phyloP scores from a whole-genome alignment of 2,329 filamentous ascomycete genomes.

The Corynespora cassiicola region DNA sequence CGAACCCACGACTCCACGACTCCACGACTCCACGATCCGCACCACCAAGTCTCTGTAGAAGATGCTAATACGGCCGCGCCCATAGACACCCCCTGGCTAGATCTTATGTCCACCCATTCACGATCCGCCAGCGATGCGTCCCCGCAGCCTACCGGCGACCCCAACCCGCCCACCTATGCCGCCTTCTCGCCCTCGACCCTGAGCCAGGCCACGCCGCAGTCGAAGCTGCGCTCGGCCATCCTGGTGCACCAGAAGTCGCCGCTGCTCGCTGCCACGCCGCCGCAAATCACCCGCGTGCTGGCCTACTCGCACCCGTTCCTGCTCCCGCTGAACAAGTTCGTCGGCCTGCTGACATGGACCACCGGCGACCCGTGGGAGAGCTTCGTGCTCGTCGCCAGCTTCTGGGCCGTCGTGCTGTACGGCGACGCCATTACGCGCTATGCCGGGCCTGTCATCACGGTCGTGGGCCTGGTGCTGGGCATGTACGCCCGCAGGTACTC shows the following conservation, averaged over 20 bases:
- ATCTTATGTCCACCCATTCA: slow-evolving; percentile 49
- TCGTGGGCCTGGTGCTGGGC: slow-evolving; percentile 79
- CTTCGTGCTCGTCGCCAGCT: slow-evolving; percentile 83
- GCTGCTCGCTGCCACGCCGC: slow-evolving; percentile 88
- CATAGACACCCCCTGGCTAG: slow-evolving; percentile 51
- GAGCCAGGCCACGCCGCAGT: slow-evolving; percentile 70
- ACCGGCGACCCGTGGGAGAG: slow-evolving; percentile 95
- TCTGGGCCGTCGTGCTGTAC: slow-evolving; percentile 88
- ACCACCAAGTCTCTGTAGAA: too few relatives aligned
- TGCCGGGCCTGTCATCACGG: slow-evolving; percentile 83
- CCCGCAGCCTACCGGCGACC: slow-evolving; percentile 48
- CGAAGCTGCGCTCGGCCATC: slow-evolving; percentile 85
- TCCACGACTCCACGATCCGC: slow-evolving; percentile 10
- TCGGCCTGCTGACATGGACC: slow-evolving; percentile 90
- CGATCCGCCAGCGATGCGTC: slow-evolving; percentile 45
- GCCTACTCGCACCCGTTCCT: slow-evolving; percentile 97
- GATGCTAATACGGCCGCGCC: slow-evolving; percentile 34
- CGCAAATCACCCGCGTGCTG: slow-evolving; percentile 90
- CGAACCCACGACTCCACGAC: slow-evolving; percentile 12
- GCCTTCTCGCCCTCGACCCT: slow-evolving; percentile 87
- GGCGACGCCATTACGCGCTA: slow-evolving; percentile 82
- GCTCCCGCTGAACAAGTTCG: slow-evolving; percentile 83
- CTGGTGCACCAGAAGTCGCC: slow-evolving; percentile 97
- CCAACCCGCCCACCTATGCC: slow-evolving; percentile 76
- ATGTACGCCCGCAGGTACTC: slow-evolving; percentile 94